phyloP scores from a whole-genome alignment of 179 eudicot genomes.

The Nepenthes alata region DNA sequence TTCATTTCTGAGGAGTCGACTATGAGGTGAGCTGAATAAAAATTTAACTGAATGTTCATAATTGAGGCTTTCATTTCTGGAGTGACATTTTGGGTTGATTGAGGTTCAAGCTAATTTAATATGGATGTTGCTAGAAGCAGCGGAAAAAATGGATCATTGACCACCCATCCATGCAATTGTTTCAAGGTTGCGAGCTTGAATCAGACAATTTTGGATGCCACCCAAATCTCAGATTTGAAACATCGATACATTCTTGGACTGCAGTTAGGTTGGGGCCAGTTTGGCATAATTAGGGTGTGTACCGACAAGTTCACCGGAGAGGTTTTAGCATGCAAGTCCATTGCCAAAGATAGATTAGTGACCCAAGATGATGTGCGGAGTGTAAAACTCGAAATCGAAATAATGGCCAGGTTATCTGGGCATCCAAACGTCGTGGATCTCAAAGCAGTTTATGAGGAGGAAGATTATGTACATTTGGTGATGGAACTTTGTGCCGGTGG shows the following conservation, averaged over 20 bases:
- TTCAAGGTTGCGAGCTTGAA: slow-evolving; percentile 34
- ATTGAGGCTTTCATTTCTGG: slow-evolving; percentile 1
- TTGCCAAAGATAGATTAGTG: slow-evolving; percentile 54
- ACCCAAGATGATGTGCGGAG: slow-evolving; percentile 53
- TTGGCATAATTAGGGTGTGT: slow-evolving; percentile 63
- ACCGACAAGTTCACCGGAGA: slow-evolving; percentile 50
- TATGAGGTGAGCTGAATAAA: not conserved
- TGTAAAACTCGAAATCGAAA: slow-evolving; percentile 75
- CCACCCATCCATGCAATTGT: slow-evolving; percentile 23
- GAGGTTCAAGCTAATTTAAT: slow-evolving; percentile 4
- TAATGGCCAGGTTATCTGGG: slow-evolving; percentile 61
- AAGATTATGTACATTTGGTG: slow-evolving; percentile 57
- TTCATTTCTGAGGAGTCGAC: not conserved
- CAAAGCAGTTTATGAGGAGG: slow-evolving; percentile 80
- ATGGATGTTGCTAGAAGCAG: slow-evolving; percentile 43
- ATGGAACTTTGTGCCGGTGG: slow-evolving; percentile 91
- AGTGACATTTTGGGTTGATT: not conserved
- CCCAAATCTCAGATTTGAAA: slow-evolving; percentile 27
- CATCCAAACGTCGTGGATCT: slow-evolving; percentile 68
- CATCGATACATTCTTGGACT: slow-evolving; percentile 45
- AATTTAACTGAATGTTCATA: slow-evolving; percentile 4
- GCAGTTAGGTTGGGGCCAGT: slow-evolving; percentile 70
- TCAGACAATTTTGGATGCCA: slow-evolving; percentile 46
- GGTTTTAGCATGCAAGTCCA: slow-evolving; percentile 58
- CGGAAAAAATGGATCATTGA: slow-evolving; percentile 13